phyloP scores from a whole-genome alignment of 768 basidiomycete genomes.

The Hypholoma sublateritium region DNA sequence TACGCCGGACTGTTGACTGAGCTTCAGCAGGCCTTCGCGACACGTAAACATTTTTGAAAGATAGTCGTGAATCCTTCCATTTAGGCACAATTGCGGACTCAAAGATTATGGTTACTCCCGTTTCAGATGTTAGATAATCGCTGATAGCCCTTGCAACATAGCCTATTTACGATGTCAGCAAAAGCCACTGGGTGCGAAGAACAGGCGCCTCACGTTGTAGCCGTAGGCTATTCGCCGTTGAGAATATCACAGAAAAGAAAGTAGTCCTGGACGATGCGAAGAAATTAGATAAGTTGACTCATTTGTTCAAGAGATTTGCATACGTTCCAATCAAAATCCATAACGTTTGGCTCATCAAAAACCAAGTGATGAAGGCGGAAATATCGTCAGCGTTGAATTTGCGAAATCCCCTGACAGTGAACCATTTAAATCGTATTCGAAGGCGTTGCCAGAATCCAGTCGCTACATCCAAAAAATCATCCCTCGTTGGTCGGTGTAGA shows the following conservation, averaged over 20 bases:
- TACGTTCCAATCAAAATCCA: conserved; percentile 97
- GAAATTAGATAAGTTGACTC: background rate
- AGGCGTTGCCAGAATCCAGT: conserved; percentile 89
- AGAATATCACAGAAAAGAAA: conserved; percentile 92
- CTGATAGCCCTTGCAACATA: conserved; percentile 87
- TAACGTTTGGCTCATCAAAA: conserved; percentile 90
- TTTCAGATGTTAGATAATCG: conserved; percentile 90
- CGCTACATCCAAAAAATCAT: conserved; percentile 85
- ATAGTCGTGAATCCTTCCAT: conserved; percentile 94
- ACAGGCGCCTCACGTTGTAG: conserved; percentile 62
- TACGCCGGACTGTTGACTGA: conserved; percentile 17
- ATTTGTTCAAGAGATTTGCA: conserved; percentile 27
- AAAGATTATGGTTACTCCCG: conserved; percentile 92
- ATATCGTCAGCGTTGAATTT: conserved; percentile 96
- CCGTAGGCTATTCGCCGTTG: conserved; percentile 82
- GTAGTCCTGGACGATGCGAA: conserved; percentile 61
- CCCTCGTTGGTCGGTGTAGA: conserved; percentile 77
- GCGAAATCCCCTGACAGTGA: conserved; percentile 91
- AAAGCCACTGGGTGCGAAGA: background rate
- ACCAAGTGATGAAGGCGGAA: conserved; percentile 95
- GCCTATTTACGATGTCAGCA: conserved; percentile 40
- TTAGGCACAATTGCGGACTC: conserved; percentile 98
- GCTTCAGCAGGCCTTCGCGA: conserved; percentile 64
- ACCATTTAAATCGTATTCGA: conserved; percentile 95
- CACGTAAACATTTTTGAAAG: conserved; percentile 95